Percentiles rank a stretch among this genome's conserved stretches.
Conservation (phyloP, 2,329 filamentous ascomycete genomes). For the Fusarium sp. region DNA sequence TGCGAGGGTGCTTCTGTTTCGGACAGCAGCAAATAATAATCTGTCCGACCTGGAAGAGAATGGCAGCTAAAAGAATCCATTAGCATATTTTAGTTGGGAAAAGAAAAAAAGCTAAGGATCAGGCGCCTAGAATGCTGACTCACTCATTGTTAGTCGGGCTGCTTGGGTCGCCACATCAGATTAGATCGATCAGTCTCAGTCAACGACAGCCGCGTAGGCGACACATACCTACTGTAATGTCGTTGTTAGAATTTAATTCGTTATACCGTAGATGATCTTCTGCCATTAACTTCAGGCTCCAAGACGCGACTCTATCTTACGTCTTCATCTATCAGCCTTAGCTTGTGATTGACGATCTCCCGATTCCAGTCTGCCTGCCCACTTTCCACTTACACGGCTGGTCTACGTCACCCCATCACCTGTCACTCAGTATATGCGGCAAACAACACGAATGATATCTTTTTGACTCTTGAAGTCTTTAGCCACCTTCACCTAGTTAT, state of each 20-base stretch:
- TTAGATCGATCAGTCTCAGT: slow-evolving; percentile 25
- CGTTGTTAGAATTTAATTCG: slow-evolving; percentile 11
- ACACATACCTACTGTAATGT: slow-evolving; percentile 3
- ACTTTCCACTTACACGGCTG: slow-evolving; percentile 37
- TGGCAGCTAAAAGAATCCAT: slow-evolving; percentile 4
- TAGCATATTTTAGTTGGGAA: not conserved
- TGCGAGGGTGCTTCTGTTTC: slow-evolving; percentile 3
- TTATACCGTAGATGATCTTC: slow-evolving; percentile 3
- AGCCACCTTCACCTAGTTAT: not conserved
- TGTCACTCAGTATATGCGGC: not conserved
- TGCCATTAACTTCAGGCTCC: not conserved
- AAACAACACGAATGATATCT: not conserved
- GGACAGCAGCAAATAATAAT: slow-evolving; percentile 6
- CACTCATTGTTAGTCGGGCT: slow-evolving; percentile 8
- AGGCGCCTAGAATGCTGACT: slow-evolving; percentile 29
- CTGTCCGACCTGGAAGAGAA: slow-evolving; percentile 16
- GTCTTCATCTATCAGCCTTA: not conserved
- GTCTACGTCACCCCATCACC: slow-evolving; percentile 32
- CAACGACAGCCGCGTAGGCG: slow-evolving; percentile 36
- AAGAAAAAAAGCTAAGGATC: not conserved
- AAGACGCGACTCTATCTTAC: not conserved
- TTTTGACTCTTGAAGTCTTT: not conserved
- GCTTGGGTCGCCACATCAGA: slow-evolving; percentile 33
- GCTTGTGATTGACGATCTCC: not conserved
- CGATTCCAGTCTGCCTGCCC: not conserved